A percentile compares a stretch with the other conserved stretches of the same genome.
These are phyloP conservation scores for Reutealis trisperma DNA, from an alignment of 345 rosid species.

Conservation along the genomic window DNA sequence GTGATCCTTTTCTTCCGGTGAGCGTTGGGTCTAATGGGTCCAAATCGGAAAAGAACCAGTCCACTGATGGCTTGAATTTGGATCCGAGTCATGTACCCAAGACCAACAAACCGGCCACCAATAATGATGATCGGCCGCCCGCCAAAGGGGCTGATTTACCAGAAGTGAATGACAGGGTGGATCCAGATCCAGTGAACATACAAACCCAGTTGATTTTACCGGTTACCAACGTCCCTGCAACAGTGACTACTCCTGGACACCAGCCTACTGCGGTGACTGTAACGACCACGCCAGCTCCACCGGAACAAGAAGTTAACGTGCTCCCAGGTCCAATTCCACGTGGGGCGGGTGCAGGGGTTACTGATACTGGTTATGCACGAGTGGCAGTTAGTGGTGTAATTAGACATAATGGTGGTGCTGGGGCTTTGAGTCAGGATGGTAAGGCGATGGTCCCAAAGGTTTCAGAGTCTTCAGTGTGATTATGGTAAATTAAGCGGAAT, in stretches of 20 bases:
- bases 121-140: too few relatives aligned
- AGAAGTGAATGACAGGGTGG: too few relatives aligned
- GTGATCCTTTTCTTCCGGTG: too few relatives aligned
- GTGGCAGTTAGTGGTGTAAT: slow-evolving; percentile 49
- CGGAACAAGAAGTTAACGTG: slow-evolving; percentile 68
- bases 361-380: slow-evolving; percentile 55
- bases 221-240: slow-evolving; percentile 24
- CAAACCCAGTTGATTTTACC: slow-evolving; percentile 41
- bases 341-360: slow-evolving; percentile 39
- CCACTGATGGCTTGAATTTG: too few relatives aligned
- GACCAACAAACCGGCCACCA: too few relatives aligned
- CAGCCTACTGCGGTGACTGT: slow-evolving; percentile 36
- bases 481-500: slow-evolving; percentile 5
- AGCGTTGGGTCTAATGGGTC: too few relatives aligned
- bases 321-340: slow-evolving; percentile 43
- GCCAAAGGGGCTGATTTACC: too few relatives aligned
- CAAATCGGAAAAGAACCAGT: too few relatives aligned
- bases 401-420: slow-evolving; percentile 33
- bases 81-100: too few relatives aligned
- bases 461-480: slow-evolving; percentile 44
- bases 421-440: slow-evolving; percentile 36
- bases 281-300: slow-evolving; percentile 32
- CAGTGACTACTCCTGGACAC: slow-evolving; percentile 42
- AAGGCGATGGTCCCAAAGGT: slow-evolving; percentile 38
- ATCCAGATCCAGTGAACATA: too few relatives aligned